Conservation (phyloP, 768 basidiomycete genomes). For the Mycena polygramma region DNA sequence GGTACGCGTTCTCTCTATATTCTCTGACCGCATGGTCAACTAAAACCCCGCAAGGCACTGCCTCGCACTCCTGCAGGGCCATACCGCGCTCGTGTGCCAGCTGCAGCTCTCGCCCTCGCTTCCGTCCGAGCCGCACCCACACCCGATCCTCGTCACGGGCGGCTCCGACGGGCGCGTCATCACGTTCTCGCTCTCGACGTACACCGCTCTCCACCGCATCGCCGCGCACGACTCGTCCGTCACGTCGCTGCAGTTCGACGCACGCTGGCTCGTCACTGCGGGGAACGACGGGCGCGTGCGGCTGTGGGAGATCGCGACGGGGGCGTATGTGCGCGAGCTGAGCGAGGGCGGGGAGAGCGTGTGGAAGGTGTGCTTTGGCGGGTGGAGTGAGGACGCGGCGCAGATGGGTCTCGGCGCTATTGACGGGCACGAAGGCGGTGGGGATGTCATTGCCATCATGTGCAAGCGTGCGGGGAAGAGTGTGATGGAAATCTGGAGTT, state of each 20-base stretch:
- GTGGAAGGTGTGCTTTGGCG: slow-evolving; percentile 87
- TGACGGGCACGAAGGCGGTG: slow-evolving; percentile 70
- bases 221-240: slow-evolving; percentile 89
- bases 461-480: slow-evolving; percentile 86
- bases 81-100: slow-evolving; percentile 93
- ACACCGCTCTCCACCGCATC: slow-evolving; percentile 64
- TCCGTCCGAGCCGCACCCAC: slow-evolving; percentile 81
- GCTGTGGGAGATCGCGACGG: slow-evolving; percentile 77
- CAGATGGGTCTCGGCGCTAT: slow-evolving; percentile 41
- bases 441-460: slow-evolving; percentile 80
- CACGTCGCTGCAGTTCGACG: slow-evolving; percentile 90
- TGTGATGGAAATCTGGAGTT: slow-evolving; percentile 89
- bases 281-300: slow-evolving; percentile 90
- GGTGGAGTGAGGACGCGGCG: slow-evolving; percentile 38
- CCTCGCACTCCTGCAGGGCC: slow-evolving; percentile 87
- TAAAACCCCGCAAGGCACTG: slow-evolving; percentile 68
- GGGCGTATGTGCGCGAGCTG: slow-evolving; percentile 80
- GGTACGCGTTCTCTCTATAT: slow-evolving; percentile 61
- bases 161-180: slow-evolving; percentile 88
- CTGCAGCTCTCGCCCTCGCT: slow-evolving; percentile 71
- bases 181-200: slow-evolving; percentile 67
- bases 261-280: slow-evolving; percentile 83
- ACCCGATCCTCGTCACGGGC: slow-evolving; percentile 72
- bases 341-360: slow-evolving; percentile 83
- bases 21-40: slow-evolving; percentile 1